Percentiles rank a stretch among this genome's conserved stretches.
phyloP scores from a whole-genome alignment of 768 basidiomycete species.

The Boletus reticulatus region DNA sequence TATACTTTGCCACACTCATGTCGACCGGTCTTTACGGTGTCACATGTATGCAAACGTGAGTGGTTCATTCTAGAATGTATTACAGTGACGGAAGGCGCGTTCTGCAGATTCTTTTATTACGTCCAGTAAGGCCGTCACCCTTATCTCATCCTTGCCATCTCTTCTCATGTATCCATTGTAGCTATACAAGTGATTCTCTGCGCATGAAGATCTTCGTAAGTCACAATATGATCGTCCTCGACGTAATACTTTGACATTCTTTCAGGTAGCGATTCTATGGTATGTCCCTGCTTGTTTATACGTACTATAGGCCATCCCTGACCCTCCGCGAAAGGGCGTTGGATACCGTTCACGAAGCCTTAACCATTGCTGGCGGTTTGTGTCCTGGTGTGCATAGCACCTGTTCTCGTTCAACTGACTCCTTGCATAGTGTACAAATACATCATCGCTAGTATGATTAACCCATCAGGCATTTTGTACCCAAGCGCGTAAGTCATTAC shows the following conservation, averaged over 20 bases:
- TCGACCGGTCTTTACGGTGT: neutral
- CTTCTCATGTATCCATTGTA: neutral
- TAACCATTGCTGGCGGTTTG: constrained; percentile 8
- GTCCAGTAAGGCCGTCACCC: neutral
- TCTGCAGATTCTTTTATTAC: neutral
- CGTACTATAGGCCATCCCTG: neutral
- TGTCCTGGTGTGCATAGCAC: neutral
- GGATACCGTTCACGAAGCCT: constrained; percentile 12
- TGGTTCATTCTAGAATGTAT: neutral
- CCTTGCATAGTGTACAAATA: neutral
- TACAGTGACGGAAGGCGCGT: neutral
- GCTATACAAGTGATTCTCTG: neutral
- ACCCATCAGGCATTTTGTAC: neutral
- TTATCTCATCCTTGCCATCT: neutral
- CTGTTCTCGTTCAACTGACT: neutral
- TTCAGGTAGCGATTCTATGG: constrained; percentile 12
- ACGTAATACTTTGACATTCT: neutral
- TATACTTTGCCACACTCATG: neutral
- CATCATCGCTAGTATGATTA: neutral
- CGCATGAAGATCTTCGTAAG: constrained; percentile 1
- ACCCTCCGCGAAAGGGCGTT: constrained; percentile 3
- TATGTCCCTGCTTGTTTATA: neutral
- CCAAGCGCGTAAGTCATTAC: neutral
- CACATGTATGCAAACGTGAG: neutral
- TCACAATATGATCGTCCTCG: neutral